Evolutionary conservation across 495 filamentous ascomycete genomes (phyloP), one percentile per base, ranked within the genome.

Genomic region (Penicillium turbatum): DNA sequence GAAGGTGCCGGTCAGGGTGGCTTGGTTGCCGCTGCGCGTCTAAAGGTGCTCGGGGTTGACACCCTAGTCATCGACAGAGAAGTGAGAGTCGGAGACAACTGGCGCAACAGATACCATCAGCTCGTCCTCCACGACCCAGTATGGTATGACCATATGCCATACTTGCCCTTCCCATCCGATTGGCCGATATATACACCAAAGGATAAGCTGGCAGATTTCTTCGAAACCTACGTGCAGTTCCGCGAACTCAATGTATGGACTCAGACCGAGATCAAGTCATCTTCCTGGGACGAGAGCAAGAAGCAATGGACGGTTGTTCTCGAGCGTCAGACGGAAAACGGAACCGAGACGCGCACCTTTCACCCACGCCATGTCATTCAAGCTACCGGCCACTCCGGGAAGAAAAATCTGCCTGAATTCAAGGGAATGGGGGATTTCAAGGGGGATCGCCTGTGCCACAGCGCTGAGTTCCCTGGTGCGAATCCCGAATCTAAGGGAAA

Each of bases 161-260:
- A 90, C 66, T 40, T 91, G 1, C 69, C 74, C 0, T 92, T 91
- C 57, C 88, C 88, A 10, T 53, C 75, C 0, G 71, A 70, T 52
- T 92, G 88, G 86, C 74, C 74, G 2, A 58, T 85, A 24, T 89
- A 86, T 62, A 87, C 86, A 1, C 88, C 88, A 1, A 91, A 91
- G 61, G 87, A 92, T 64, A 92, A 92, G 54, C 74, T 91, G 0
- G 89, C 83, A 13, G 84, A 89, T 32, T 92, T 86, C 75, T 83
- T 92, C 61, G 85, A 90, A 39, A 74, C 76, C 2, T 93, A 93
- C 57, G 87, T 81, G 41, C 81, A 80, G 31, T 56, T 82, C 24
- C 71, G 91, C n/a, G 89, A 93, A 59, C 76, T 93, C 37, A 88
- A 92, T 59, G 77, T 90, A 12, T 92, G 88, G 88, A 86, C 75